Percentiles rank a stretch among this genome's conserved stretches.
phyloP scores from a whole-genome alignment of 2,329 filamentous ascomycete genomes.

The Verticillium nonalfalfae region DNA sequence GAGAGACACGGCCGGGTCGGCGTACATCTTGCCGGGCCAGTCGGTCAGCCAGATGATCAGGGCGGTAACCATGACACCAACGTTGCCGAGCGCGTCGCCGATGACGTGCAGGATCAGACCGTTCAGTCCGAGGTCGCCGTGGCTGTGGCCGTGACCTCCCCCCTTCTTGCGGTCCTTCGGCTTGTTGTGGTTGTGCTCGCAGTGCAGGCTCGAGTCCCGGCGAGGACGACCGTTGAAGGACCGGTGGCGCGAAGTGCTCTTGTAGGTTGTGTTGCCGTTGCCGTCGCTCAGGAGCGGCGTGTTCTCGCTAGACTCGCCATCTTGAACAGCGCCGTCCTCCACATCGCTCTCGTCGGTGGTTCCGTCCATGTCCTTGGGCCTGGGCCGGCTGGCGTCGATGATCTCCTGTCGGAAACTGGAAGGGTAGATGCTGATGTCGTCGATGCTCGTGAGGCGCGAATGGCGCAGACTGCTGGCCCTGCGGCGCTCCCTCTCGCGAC shows the following conservation, averaged over 20 bases:
- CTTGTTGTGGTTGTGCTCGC: conserved; percentile 70
- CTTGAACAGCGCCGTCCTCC: conserved; percentile 40
- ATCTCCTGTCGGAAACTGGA: conserved; percentile 89
- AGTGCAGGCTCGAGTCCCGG: conserved; percentile 47
- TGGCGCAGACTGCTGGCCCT: conserved; percentile 42
- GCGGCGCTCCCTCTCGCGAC: conserved; percentile 34
- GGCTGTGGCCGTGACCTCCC: conserved; percentile 66
- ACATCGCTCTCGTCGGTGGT: conserved; percentile 46
- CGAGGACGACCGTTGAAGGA: conserved; percentile 21
- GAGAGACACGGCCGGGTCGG: conserved; percentile 86
- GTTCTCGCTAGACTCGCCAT: conserved; percentile 35
- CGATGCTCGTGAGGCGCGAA: conserved; percentile 56
- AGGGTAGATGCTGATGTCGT: conserved; percentile 79
- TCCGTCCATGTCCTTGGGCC: conserved; percentile 37
- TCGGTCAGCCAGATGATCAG: conserved; percentile 87
- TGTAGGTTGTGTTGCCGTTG: background rate
- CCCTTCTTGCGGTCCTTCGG: conserved; percentile 57
- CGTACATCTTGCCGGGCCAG: conserved; percentile 76
- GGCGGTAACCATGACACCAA: conserved; percentile 77
- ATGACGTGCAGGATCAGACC: conserved; percentile 72
- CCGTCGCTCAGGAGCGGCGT: conserved; percentile 39
- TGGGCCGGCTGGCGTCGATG: conserved; percentile 68
- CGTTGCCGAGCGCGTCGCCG: conserved; percentile 79
- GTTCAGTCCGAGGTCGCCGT: conserved; percentile 93
- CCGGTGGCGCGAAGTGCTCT: background rate